Evolutionary conservation across 306 rosid genomes (phyloP).

Genomic region (Cicer pinnatifidum): DNA sequence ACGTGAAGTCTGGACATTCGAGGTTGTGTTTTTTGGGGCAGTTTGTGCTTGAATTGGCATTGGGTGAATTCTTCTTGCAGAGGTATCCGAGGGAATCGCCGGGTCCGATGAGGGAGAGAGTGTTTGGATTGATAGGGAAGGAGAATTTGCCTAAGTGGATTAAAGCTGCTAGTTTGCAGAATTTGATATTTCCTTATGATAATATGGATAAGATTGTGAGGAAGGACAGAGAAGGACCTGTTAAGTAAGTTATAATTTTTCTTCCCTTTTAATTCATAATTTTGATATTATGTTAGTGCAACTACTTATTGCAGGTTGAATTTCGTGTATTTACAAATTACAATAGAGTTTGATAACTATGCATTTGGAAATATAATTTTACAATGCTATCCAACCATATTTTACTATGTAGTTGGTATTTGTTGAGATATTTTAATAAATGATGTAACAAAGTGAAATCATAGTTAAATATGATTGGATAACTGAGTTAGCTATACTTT

Average conservation of each 20-base stretch:
- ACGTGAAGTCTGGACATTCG: slow-evolving; percentile 82
- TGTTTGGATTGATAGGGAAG: slow-evolving; percentile 84
- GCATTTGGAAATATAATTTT: not conserved
- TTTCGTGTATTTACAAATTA: not conserved
- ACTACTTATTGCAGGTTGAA: not conserved
- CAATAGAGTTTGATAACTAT: not conserved
- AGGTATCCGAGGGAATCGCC: slow-evolving; percentile 97
- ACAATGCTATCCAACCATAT: not conserved
- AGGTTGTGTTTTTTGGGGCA: slow-evolving; percentile 86
- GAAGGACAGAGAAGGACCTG: slow-evolving; percentile 87
- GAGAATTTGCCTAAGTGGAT: slow-evolving; percentile 79
- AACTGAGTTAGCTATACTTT: slow-evolving; percentile 2
- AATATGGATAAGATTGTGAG: slow-evolving; percentile 74
- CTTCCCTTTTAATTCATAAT: slow-evolving; percentile 19
- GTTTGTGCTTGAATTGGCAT: slow-evolving; percentile 77
- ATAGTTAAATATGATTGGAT: not conserved
- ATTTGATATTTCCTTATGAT: slow-evolving; percentile 82
- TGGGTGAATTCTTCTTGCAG: slow-evolving; percentile 85
- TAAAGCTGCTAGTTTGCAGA: slow-evolving; percentile 94
- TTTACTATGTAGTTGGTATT: not conserved
- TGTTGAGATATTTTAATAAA: not conserved
- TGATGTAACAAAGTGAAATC: not conserved
- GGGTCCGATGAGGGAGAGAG: slow-evolving; percentile 98
- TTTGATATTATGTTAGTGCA: slow-evolving; percentile 11
- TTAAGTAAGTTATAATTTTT: slow-evolving; percentile 66